Base-by-base conservation (phyloP, 106 monocot species). In the Dioscorea alata region DNA sequence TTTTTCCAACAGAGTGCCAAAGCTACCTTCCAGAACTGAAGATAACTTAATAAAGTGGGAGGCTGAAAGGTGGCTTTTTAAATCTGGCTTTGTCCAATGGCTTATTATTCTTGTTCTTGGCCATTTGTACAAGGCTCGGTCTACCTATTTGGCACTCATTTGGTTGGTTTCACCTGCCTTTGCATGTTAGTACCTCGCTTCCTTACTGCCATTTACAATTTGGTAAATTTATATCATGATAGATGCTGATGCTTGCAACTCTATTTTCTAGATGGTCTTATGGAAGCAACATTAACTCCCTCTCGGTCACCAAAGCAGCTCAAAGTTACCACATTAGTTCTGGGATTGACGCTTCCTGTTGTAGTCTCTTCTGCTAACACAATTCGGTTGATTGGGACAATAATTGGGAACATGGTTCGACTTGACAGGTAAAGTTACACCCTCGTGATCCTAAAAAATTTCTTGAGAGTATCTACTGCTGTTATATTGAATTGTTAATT, bases 51-150 rank as follows among this genome's bases (percentile, higher is more conserved):
- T 82, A 6, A 78, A 78, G 19, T 81, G 79, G 68, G 92, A 97
- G 69, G 77, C 84, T 66, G 97, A 99, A 76, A 93, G 97, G 78
- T 99, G 97, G 92, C 68, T 99, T 77, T 99, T 90, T 69, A 99
- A 99, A 81, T 56, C 87, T 74, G 97, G 97, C 51, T 85, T 90
- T 80, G 64, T 93, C 57, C 92, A 90, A 74, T 99, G 92, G 93
- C 75, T 87, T 57, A 20, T 83, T 48, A 74, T 87, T 81, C 90
- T 99, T 66, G 70, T 80, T 66, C 22, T 87, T 23, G 97, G 90
- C 21, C 89, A 73, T 63, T 79, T 61, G 25, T 85, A 69, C 56
- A 93, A 87, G 60, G 75, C 69, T 73, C 87, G 90, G 25, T 85
- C 84, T 50, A 78, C 97, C 16, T 99, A 85, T 69, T 49, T 99